phyloP scores from a whole-genome alignment of 805 yeast species.

The Candida maesae region DNA sequence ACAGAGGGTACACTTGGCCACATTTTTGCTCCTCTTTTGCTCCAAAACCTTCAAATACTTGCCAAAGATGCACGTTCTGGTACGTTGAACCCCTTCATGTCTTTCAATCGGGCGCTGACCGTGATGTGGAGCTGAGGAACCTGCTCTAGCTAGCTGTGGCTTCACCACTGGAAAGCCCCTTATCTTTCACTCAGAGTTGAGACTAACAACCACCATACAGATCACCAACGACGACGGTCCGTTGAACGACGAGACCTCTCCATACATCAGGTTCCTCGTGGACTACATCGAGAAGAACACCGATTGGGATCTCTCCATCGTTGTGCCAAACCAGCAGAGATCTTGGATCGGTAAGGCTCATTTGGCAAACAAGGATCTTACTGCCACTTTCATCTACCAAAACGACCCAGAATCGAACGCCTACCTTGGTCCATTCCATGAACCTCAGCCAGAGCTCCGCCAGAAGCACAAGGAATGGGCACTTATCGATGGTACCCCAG shows the following conservation, averaged over 20 bases:
- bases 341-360: constrained; percentile 99
- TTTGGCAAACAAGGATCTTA: constrained; percentile 68
- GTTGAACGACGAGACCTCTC: constrained; percentile 71
- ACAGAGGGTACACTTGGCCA: too few relatives aligned
- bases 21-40: too few relatives aligned
- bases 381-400: constrained; percentile 63
- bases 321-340: constrained; percentile 75
- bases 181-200: too few relatives aligned
- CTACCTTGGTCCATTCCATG: constrained; percentile 65
- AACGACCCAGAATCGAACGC: constrained; percentile 43
- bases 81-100: constrained; percentile 5
- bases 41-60: not conserved
- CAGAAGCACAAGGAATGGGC: constrained; percentile 70
- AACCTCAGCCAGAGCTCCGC: constrained; percentile 40
- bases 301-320: constrained; percentile 82
- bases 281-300: constrained; percentile 61
- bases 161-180: too few relatives aligned
- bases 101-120: too few relatives aligned
- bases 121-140: too few relatives aligned
- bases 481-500: constrained; percentile 90
- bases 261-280: constrained; percentile 79
- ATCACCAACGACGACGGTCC: constrained; percentile 97
- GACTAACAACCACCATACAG: constrained; percentile 8
- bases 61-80: constrained; percentile 15
- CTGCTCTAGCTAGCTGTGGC: too few relatives aligned